Base-by-base conservation (phyloP, 1,284 basidiomycete genomes). In the Psilocybe mexicana region DNA sequence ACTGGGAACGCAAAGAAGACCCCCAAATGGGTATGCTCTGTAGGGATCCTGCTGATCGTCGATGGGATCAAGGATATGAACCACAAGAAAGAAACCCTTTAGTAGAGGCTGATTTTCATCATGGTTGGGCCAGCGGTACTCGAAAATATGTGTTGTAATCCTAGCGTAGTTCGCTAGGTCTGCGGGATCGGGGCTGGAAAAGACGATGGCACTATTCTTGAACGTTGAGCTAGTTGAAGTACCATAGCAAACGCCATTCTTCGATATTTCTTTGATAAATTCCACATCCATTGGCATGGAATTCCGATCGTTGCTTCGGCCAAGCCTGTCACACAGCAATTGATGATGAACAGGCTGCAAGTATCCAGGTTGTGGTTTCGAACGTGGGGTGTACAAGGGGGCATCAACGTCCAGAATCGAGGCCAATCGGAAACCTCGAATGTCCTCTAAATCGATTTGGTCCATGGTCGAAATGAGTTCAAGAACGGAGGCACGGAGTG, bases 141-240 rank as follows among this genome's bases (percentile, higher is more conserved):
- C 44, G 36, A 47, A 57, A 11, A 63, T 59, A 2, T 38, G 24
- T 18, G 54, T 47, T 11, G 57, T 55, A 7, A 57, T 35, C 4
- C 55, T 58, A 1, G 61, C 48, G 8, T 52, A 52, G 23, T 23
- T 11, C 2, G 49, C 8, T 30, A n/a, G 8, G 10, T 8, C 25
- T 11, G 18, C 6, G 10, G 6, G 43, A 49, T 43, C 45, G 1
- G 2, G 36, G 10, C 24, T 18, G 25, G 36, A 44, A 43, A 66
- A 66, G 2, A 67, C 45, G 28, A 70, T 61, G 25, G 52, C 24
- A 43, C 67, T 69, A 43, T 69, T 58, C 10, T 57, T 38, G 35
- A 24, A 61, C 23, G 58, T 61, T 5, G 33, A 38, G 10, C 63
- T 57, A 40, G 43, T 35, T 4, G 51, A 60, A 3, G 50, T 52